Evolutionary conservation across 1,139 yeast species (phyloP).

Genomic region (Saccharomyces hybrid): DNA sequence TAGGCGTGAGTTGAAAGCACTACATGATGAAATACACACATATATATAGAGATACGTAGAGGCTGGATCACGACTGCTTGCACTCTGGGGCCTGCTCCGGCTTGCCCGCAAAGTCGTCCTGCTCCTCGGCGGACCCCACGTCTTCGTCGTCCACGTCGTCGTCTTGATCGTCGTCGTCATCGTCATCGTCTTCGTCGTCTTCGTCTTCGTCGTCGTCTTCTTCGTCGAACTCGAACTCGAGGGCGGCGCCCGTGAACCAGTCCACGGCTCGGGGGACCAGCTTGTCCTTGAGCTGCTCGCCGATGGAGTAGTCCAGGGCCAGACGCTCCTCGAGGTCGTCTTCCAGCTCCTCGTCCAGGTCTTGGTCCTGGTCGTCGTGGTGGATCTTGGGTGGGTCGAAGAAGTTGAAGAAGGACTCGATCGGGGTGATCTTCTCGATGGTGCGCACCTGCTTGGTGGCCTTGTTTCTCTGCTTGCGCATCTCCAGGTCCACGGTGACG

Average conservation of each 20-base stretch:
- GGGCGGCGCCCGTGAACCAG: constrained; percentile 98
- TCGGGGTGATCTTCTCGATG: constrained; percentile 86
- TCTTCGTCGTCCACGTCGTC: constrained; percentile 21
- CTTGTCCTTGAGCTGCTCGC: constrained; percentile 94
- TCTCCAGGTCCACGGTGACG: constrained; percentile 80
- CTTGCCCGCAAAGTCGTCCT: constrained; percentile 35
- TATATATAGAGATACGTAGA: too few species aligned
- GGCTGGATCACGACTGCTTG: constrained; percentile 44
- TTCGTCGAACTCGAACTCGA: constrained; percentile 42
- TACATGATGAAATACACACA: too few species aligned
- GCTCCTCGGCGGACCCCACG: constrained; percentile 30
- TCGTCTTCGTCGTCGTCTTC: constrained; percentile 53
- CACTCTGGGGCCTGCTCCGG: constrained; percentile 77
- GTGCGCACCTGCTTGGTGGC: constrained; percentile 96
- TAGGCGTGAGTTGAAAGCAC: too few species aligned
- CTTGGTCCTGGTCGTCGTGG: constrained; percentile 30
- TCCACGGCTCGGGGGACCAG: constrained; percentile 93
- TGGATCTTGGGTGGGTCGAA: constrained; percentile 90
- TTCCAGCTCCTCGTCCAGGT: constrained; percentile 37
- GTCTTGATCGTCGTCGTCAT: constrained; percentile 21
- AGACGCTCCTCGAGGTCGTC: constrained; percentile 76
- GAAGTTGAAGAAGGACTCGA: constrained; percentile 90
- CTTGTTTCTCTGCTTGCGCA: constrained; percentile 96
- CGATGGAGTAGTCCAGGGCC: constrained; percentile 89
- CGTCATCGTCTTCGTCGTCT: constrained; percentile 47